Evolutionary conservation across 139 green algal species (phyloP).

Genomic region (Desmodesmus armatus): DNA sequence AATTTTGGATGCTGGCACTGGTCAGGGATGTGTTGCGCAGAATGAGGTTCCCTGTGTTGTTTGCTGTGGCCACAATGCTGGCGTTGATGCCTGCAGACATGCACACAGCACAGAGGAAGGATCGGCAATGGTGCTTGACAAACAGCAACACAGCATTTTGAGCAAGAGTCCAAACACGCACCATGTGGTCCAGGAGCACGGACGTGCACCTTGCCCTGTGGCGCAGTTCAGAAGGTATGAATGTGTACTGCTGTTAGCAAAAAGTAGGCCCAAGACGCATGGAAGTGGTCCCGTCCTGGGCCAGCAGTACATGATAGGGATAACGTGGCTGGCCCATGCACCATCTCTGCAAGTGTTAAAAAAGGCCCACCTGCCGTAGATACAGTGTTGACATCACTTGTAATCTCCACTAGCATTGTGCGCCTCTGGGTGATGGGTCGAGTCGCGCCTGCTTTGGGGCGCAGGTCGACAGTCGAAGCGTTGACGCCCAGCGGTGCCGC

Average conservation of each 20-base stretch:
- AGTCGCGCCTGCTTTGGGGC: background rate
- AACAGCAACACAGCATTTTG: background rate
- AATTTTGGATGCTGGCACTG: background rate
- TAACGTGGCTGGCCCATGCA: background rate
- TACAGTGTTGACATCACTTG: background rate
- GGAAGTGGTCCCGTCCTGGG: background rate
- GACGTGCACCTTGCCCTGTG: background rate
- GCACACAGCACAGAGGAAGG: no score
- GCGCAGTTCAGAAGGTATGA: background rate
- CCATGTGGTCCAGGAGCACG: background rate
- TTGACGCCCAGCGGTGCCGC: background rate
- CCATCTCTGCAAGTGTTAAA: no score
- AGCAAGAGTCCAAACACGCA: background rate
- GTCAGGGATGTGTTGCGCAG: background rate
- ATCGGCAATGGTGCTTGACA: no score
- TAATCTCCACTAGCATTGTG: background rate
- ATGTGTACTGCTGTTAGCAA: no score
- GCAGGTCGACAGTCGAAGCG: background rate
- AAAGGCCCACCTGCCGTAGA: background rate
- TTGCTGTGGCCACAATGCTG: background rate
- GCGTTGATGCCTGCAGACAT: background rate
- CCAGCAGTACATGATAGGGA: background rate
- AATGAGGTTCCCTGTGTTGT: slow-evolving; percentile 8
- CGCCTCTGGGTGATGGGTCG: background rate
- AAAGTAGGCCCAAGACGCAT: no score